Evolutionary conservation across 2,329 filamentous ascomycete genomes (phyloP).

Genomic region (Colletotrichum caudatum): DNA sequence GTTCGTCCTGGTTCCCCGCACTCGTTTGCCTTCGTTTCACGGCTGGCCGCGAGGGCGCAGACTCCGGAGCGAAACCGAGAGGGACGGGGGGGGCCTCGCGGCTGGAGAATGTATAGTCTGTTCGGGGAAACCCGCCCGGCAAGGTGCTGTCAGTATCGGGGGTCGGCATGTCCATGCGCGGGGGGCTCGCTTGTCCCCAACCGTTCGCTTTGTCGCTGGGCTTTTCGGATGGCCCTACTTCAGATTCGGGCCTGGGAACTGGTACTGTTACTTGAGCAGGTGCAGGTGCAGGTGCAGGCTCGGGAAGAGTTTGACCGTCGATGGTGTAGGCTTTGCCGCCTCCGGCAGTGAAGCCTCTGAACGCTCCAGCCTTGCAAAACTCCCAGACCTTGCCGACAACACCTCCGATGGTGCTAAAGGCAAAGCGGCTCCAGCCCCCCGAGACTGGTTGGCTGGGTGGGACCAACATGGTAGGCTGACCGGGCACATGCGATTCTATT

Average conservation of each 20-base stretch:
- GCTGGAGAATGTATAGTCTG: constrained; percentile 48
- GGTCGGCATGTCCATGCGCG: constrained; percentile 4
- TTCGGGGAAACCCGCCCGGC: constrained; percentile 45
- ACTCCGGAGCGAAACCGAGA: constrained; percentile 51
- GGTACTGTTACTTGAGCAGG: background rate
- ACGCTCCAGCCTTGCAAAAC: constrained; percentile 81
- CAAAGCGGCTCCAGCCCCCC: constrained; percentile 67
- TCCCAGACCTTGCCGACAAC: constrained; percentile 85
- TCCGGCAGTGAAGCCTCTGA: constrained; percentile 88
- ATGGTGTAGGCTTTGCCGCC: constrained; percentile 80
- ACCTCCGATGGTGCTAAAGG: constrained; percentile 72
- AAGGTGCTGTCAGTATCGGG: constrained; percentile 37
- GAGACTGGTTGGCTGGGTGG: constrained; percentile 48
- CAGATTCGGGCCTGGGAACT: background rate
- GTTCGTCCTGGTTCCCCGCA: constrained; percentile 62
- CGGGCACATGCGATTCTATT: constrained; percentile 50
- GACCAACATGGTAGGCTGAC: constrained; percentile 51
- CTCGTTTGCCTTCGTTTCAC: constrained; percentile 68
- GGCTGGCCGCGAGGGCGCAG: constrained; percentile 59
- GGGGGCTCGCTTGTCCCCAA: constrained; percentile 3
- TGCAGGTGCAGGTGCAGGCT: background rate
- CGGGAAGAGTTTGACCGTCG: constrained; percentile 31
- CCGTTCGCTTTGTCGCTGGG: background rate
- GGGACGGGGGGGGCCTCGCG: constrained; percentile 45
- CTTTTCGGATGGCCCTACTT: constrained; percentile 5